Conservation (phyloP, 352 stramenopile genomes). For the Paralagenidium karlingii region DNA sequence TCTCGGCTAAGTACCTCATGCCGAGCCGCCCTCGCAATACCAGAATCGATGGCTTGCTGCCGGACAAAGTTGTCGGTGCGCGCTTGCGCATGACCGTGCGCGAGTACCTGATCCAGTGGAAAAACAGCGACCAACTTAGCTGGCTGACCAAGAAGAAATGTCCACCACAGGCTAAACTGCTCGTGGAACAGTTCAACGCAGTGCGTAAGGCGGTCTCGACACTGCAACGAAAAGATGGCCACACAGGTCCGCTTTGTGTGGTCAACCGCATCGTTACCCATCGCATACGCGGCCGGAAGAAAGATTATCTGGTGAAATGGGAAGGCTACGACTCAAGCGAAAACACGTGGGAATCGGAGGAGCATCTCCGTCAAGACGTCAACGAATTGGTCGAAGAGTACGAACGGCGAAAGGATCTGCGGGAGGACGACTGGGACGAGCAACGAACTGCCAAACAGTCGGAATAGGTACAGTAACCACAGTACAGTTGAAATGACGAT, state of each 20-base stretch:
- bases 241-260: too few species aligned
- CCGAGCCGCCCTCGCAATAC: slow-evolving; percentile 13
- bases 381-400: slow-evolving; percentile 41
- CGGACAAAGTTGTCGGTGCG: slow-evolving; percentile 14
- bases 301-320: slow-evolving; percentile 53
- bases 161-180: slow-evolving; percentile 9
- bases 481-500: too few species aligned
- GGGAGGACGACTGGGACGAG: too few species aligned
- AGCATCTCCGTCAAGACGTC: slow-evolving; percentile 34
- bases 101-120: slow-evolving; percentile 26
- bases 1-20: too few species aligned
- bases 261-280: slow-evolving; percentile 49
- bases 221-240: too few species aligned
- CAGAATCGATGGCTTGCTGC: slow-evolving; percentile 6
- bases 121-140: slow-evolving; percentile 5
- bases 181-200: slow-evolving; percentile 19
- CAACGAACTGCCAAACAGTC: too few species aligned
- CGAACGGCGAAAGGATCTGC: too few species aligned
- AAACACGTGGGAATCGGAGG: slow-evolving; percentile 49
- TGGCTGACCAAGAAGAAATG: slow-evolving; percentile 26
- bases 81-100: slow-evolving; percentile 8
- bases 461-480: too few species aligned
- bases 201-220: neutral
- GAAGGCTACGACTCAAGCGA: slow-evolving; percentile 46
- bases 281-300: slow-evolving; percentile 19